Evolutionary conservation across 1,284 basidiomycete genomes (phyloP).

Genomic region (Cutaneotrichosporon curvatum): DNA sequence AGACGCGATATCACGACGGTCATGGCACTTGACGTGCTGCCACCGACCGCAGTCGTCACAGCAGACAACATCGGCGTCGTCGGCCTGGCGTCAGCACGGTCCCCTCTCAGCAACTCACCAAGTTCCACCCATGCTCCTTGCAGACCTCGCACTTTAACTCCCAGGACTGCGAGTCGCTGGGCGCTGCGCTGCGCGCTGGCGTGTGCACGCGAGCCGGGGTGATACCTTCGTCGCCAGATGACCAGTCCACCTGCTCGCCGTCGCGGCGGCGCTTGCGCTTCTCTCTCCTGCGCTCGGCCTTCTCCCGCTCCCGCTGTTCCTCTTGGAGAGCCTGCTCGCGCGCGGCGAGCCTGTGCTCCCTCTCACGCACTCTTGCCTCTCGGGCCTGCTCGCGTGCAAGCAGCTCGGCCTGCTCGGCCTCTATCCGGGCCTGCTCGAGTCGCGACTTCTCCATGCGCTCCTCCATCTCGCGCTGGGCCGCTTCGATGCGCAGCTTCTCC

Average conservation of each 20-base stretch:
- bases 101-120: conserved; percentile 28
- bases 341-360: conserved; percentile 46
- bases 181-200: not conserved
- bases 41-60: conserved; percentile 52
- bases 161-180: conserved; percentile 33
- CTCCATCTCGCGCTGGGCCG: conserved; percentile 46
- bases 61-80: conserved; percentile 48
- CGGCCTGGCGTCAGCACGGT: conserved; percentile 12
- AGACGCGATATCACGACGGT: conserved; percentile 30
- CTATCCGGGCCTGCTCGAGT: conserved; percentile 34
- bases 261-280: conserved; percentile 33
- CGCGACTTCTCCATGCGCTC: conserved; percentile 47
- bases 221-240: conserved; percentile 11
- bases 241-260: conserved; percentile 20
- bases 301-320: conserved; percentile 15
- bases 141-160: conserved; percentile 51
- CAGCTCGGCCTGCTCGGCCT: conserved; percentile 35
- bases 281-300: conserved; percentile 40
- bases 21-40: conserved; percentile 47
- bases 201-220: not conserved
- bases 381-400: conserved; percentile 44
- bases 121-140: conserved; percentile 46
- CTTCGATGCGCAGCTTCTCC: conserved; percentile 42
- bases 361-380: conserved; percentile 43
- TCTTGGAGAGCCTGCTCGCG: conserved; percentile 42